Conservation (phyloP, 192 early-diverging fungal genomes). For the Jimgerdemannia flammicorona region DNA sequence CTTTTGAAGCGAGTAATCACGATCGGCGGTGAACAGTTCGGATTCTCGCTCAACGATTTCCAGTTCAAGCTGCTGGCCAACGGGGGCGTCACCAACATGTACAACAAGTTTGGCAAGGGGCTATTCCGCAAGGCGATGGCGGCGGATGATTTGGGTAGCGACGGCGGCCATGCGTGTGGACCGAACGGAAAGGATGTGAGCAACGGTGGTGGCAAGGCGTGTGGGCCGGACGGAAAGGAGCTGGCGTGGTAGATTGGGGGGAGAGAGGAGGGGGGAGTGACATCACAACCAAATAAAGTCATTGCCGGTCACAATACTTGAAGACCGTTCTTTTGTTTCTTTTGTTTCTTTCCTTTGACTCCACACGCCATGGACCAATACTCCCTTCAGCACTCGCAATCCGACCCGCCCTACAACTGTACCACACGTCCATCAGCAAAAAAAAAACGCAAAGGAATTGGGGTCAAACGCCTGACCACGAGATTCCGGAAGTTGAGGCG, state of each 20-base stretch:
- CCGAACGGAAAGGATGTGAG: not conserved
- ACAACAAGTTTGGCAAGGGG: slow-evolving; percentile 70
- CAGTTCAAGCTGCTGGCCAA: slow-evolving; percentile 70
- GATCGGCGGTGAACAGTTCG: slow-evolving; percentile 55
- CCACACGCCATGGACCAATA: not conserved
- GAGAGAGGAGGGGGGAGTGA: not conserved
- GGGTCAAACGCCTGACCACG: not conserved
- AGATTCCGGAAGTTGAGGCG: not conserved
- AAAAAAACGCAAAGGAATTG: not conserved
- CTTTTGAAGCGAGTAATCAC: slow-evolving; percentile 56
- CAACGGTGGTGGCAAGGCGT: not conserved
- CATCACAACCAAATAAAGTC: not conserved
- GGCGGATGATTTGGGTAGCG: slow-evolving; percentile 43
- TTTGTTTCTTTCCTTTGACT: no score
- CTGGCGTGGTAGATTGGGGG: not conserved
- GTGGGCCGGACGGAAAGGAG: not conserved
- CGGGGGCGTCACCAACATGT: slow-evolving; percentile 78
- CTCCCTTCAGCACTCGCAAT: not conserved
- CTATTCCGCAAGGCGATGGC: slow-evolving; percentile 72
- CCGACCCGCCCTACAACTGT: no score
- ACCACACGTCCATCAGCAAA: not conserved
- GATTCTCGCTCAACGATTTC: slow-evolving; percentile 53
- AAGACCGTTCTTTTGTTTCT: no score
- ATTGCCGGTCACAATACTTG: no score
- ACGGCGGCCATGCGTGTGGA: slow-evolving; percentile 19